Evolutionary conservation across 495 filamentous ascomycete genomes (phyloP), one percentile per base, ranked within the genome.

Genomic region (Xylaria longipes): DNA sequence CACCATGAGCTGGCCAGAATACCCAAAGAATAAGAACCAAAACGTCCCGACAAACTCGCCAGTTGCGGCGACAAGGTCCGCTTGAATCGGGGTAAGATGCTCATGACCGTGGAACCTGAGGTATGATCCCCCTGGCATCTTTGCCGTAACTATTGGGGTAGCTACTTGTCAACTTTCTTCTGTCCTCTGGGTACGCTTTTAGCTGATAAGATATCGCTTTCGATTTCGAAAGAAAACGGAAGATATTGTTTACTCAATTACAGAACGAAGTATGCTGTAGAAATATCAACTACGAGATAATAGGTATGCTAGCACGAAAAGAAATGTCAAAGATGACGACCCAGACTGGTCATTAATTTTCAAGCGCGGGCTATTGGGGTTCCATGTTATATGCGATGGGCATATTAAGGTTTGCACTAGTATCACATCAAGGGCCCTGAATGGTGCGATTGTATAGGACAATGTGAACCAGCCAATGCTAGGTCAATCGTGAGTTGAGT

Each of bases 21-120:
- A 88, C 31, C 79, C 81, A 70, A 88, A 84, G 77, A 82, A 88
- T 35, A 88, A 80, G 74, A 87, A 88, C 70, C 87, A 74, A 65
- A 84, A 81, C 4, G 87, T 88, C 58, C 86, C 86, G 61, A 82
- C 79, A 63, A 84, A 84, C 70, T 84, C 84, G 52, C 82, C 79
- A 5, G 77, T 74, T 7, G 80, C 77, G 6, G 82, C 82, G 1
- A 83, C 78, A 35, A 84, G 69, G 58, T 80, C 74, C 33, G 65
- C 37, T 48, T 66, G 63, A 45, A 65, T 20, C 25, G 29, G 31
- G 27, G 63, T 35, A 5, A 65, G 31, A 35, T 65, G 63, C 63
- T 20, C 46, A 9, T 66, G 3, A 1, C 25, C 25, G 33, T 50
- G 45, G 14, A 22, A 14, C 31, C 14, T 8, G 33, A 5, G 3